Evolutionary conservation across 768 basidiomycete genomes (phyloP), one percentile per base, ranked within the genome.

Genomic region (Leccinum subtestaceum): DNA sequence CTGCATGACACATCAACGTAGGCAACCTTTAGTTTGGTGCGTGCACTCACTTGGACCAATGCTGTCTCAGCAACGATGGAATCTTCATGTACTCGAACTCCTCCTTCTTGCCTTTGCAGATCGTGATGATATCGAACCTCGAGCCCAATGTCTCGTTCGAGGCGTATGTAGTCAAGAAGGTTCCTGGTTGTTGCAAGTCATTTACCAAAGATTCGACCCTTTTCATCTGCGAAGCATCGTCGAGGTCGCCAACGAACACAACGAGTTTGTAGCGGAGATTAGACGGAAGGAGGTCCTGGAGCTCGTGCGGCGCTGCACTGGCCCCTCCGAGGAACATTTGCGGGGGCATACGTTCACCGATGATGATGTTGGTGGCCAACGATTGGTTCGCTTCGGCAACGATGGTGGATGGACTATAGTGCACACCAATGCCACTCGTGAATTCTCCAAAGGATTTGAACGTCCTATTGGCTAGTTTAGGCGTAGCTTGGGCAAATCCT

Each of bases 291-390:
- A 80, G 68, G 62, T 83, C 83, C 48, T 83, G 83, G 10, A 84
- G 66, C 60, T 85, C 78, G 59, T 69, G 72, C 23, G 81, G 76
- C 12, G 74, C 72, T 17, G 75, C 74, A 56, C 83, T 82, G 23
- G 80, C 80, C 0, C 73, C 76, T 13, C 80, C 73, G 32, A 84
- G 67, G 57, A 83, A 76, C 19, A 71, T 70, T 59, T 81, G 79
- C 3, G 81, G 81, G 5, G 76, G 70, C 57, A 83, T 73, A 46
- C 82, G 81, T 74, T 81, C 69, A n/a, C 84, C 84, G 43, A 82
- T 69, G 52, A 72, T 67, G 13, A 84, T 70, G 48, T 74, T 72
- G 4, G 68, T 53, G 4, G 81, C 80, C 55, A 70, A 60, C 5
- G 68, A 15, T 59, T 81, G 78, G 58, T 77, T 65, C 11, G 65